These are phyloP conservation scores for Jatropha podagrica DNA, from an alignment of 441 rosid genomes.

Conservation along the genomic window DNA sequence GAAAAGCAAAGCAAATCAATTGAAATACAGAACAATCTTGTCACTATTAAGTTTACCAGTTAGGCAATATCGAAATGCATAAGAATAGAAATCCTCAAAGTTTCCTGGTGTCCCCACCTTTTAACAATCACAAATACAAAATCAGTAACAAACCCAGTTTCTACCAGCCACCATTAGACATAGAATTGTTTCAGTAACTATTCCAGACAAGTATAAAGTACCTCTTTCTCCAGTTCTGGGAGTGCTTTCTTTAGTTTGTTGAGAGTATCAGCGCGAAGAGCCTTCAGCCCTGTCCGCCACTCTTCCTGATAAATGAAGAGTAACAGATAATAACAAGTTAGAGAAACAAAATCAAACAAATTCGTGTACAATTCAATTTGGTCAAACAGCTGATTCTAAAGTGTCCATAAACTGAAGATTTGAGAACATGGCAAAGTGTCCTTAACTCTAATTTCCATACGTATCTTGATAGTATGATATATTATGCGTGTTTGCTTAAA, in stretches of 20 bases:
- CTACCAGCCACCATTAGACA: background rate
- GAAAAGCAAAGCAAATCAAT: slow-evolving; percentile 5
- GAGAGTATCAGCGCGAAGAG: slow-evolving; percentile 60
- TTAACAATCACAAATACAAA: slow-evolving; percentile 21
- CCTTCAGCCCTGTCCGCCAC: slow-evolving; percentile 79
- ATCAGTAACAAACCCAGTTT: slow-evolving; percentile 11
- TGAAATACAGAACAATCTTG: slow-evolving; percentile 7
- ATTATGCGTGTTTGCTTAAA: background rate
- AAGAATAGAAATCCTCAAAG: slow-evolving; percentile 80
- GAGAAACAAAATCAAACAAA: background rate
- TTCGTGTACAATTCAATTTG: background rate
- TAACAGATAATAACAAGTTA: background rate
- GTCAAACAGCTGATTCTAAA: background rate
- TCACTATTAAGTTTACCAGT: slow-evolving; percentile 50
- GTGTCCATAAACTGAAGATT: background rate
- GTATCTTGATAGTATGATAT: background rate
- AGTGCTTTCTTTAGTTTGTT: slow-evolving; percentile 72
- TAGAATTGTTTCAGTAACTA: background rate
- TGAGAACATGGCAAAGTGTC: background rate
- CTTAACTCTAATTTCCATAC: background rate
- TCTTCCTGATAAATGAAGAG: slow-evolving; percentile 55
- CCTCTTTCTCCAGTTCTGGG: slow-evolving; percentile 68
- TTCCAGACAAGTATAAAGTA: slow-evolving; percentile 17
- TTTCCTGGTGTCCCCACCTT: slow-evolving; percentile 69
- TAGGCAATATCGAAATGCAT: slow-evolving; percentile 82